Evolutionary conservation across 1,139 yeast species (phyloP).

Genomic region (Yamadazyma trypodendri): DNA sequence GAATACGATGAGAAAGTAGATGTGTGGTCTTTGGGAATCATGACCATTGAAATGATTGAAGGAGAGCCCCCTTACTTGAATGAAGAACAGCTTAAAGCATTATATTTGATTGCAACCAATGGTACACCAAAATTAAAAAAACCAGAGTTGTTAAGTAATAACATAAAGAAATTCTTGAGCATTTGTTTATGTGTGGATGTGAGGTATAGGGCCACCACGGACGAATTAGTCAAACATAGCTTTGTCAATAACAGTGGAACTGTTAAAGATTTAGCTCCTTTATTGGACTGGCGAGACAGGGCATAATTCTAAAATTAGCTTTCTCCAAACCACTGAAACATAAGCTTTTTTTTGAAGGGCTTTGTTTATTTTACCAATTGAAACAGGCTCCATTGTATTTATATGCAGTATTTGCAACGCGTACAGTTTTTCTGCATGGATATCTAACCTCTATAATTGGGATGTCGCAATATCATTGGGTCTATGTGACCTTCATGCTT

Average conservation of each 20-base stretch:
- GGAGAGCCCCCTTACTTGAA: constrained; percentile 97
- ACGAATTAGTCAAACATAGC: constrained; percentile 78
- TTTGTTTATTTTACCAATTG: too few relatives aligned
- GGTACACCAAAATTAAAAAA: constrained; percentile 94
- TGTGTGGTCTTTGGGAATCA: constrained; percentile 96
- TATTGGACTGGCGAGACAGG: constrained; percentile 63
- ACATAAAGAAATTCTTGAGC: constrained; percentile 82
- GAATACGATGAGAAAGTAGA: constrained; percentile 97
- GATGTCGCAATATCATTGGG: too few relatives aligned
- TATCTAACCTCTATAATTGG: too few relatives aligned
- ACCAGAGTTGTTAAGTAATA: constrained; percentile 75
- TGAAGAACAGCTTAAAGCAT: constrained; percentile 71
- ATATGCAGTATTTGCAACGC: too few relatives aligned
- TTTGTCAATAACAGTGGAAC: constrained; percentile 55
- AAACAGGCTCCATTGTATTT: too few relatives aligned
- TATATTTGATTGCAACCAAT: constrained; percentile 87
- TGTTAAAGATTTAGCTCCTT: constrained; percentile 62
- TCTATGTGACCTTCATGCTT: too few relatives aligned
- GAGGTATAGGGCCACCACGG: constrained; percentile 85
- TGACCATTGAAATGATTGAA: constrained; percentile 98
- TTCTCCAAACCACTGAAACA: too few relatives aligned
- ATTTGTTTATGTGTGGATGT: constrained; percentile 96
- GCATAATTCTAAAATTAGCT: background rate
- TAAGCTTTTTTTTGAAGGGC: too few relatives aligned
- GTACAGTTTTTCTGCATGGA: too few relatives aligned